Percentiles rank a stretch among this genome's conserved stretches.
Evolutionary conservation across 257 asterid species (phyloP).

Genomic region (Ilex asprella): DNA sequence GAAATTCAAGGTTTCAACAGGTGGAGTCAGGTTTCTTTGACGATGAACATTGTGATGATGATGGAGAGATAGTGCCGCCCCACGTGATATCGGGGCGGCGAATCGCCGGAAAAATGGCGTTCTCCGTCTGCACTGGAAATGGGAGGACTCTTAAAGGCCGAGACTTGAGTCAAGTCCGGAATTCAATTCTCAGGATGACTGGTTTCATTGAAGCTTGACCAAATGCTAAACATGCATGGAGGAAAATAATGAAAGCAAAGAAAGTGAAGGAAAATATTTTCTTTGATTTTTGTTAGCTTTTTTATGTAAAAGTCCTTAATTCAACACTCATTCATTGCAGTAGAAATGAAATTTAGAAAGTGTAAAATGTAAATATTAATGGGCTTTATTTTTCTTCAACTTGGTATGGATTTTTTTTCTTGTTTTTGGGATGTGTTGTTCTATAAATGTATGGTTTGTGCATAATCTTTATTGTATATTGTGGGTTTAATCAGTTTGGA

Average conservation of each 20-base stretch:
- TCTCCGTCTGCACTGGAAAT: not conserved
- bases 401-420: no score
- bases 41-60: not conserved
- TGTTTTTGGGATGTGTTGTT: no score
- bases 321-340: not conserved
- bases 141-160: slow-evolving; percentile 1
- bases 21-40: slow-evolving; percentile 17
- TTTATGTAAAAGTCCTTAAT: no score
- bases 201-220: not conserved
- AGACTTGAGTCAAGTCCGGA: slow-evolving; percentile 3
- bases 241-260: not conserved
- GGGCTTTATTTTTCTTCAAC: no score
- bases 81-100: not conserved
- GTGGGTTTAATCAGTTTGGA: no score
- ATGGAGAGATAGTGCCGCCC: not conserved
- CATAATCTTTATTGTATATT: no score
- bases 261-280: not conserved
- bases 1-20: slow-evolving; percentile 27
- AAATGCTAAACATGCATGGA: not conserved
- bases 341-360: not conserved
- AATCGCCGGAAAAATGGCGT: not conserved
- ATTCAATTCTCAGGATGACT: slow-evolving; percentile 4
- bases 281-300: not conserved
- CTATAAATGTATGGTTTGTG: no score
- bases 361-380: not conserved